These are phyloP conservation scores for Theobroma grandiflorum DNA, from an alignment of 441 rosid genomes.

Conservation along the genomic window DNA sequence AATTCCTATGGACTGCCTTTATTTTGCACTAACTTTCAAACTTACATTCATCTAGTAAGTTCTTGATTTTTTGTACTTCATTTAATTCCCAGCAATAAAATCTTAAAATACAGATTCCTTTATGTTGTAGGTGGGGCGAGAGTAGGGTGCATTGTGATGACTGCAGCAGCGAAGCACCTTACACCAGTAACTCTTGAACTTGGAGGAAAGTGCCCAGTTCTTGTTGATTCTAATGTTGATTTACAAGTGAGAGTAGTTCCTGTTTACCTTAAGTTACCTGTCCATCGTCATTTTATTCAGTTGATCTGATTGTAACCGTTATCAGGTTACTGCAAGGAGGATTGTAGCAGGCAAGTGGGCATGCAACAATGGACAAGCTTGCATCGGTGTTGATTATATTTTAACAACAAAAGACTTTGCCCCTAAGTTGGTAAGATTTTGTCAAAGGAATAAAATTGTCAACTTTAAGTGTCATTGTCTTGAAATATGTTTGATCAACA, in stretches of 20 bases:
- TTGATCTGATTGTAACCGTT: neutral
- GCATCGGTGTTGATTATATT: constrained; percentile 65
- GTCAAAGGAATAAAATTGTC: neutral
- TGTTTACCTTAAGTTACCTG: neutral
- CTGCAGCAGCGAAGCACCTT: constrained; percentile 76
- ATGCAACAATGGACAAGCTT: constrained; percentile 73
- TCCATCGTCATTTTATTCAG: constrained; percentile 16
- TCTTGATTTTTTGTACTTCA: neutral
- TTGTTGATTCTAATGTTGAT: constrained; percentile 62
- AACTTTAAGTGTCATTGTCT: neutral
- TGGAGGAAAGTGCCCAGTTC: constrained; percentile 79
- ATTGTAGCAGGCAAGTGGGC: constrained; percentile 74
- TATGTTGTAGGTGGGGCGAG: constrained; percentile 56
- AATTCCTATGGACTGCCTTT: neutral
- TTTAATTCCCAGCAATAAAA: constrained; percentile 18
- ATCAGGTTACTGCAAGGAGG: constrained; percentile 63
- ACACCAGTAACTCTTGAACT: constrained; percentile 73
- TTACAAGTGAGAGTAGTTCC: constrained; percentile 49
- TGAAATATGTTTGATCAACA: constrained; percentile 18
- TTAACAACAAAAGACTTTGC: constrained; percentile 66
- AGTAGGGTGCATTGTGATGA: constrained; percentile 70
- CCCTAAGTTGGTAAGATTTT: constrained; percentile 56
- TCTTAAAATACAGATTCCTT: neutral
- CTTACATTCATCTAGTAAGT: neutral
- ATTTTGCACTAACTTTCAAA: neutral